Base-by-base conservation (phyloP, 169 alveolate species). In the Cyclospora cayetanensis region DNA sequence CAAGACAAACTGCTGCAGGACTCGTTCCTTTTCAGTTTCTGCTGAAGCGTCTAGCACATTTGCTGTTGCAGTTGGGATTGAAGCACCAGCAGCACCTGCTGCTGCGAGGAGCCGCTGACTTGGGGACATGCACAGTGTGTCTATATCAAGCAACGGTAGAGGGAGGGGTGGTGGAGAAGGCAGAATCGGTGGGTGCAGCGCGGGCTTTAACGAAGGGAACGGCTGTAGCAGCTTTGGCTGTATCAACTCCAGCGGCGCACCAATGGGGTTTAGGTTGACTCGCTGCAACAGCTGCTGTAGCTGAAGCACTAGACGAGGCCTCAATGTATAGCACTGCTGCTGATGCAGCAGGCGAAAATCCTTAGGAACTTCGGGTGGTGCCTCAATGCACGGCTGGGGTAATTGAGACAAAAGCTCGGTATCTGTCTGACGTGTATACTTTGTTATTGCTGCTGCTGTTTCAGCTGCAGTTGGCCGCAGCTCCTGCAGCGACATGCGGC, bases 311-410 rank as follows among this genome's bases (percentile, higher is more conserved):
- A 74, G 85, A 25, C 85, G 53, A 1, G 63, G 85, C 60, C 43
- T 55, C 85, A 74, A 27, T 9, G 85, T 63, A 42, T 41, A 74
- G 29, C 85, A 41, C 31, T 74, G 85, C 60, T 74, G 85, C 65
- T 74, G 85, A 41, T 74, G 85, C 65, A 74, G 85, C 85, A 41
- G 39, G 2, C 85, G 63, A 41, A 74, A 74, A 42, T 74, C 85
- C 34, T 42, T 42, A 41, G 85, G 60, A 9, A 41, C 65, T 27
- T 74, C 85, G 39, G 85, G 85, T 25, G 85, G 85, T 11, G 85
- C 63, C 41, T 74, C 85, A 41, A 74, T 15, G 66, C 85, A 74
- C 1, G 85, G 85, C 50, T 74, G 85, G n/a, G 85, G 85, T 63
- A 74, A 9, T 63, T 41, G 25, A 55, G 85, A 74, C 39, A 74